Conservation (phyloP, 1,139 yeast species). For the Komagataea norvegica region DNA sequence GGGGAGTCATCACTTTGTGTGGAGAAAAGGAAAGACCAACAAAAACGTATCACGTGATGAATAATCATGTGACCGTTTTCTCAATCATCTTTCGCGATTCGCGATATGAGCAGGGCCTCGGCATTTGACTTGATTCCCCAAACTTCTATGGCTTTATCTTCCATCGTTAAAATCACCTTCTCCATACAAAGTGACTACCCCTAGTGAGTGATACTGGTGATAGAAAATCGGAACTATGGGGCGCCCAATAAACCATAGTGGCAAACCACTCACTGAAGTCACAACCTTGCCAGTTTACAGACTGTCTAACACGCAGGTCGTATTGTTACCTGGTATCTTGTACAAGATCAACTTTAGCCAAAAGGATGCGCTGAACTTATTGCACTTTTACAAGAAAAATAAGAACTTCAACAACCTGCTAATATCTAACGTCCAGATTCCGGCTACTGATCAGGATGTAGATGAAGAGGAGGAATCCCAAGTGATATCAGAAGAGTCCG, state of each 20-base stretch:
- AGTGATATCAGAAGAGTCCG: constrained; percentile 24
- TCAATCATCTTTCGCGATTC: too few relatives aligned
- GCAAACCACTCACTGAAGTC: not conserved
- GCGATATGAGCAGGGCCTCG: too few relatives aligned
- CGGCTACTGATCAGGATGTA: constrained; percentile 33
- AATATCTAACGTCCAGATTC: constrained; percentile 31
- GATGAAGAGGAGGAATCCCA: constrained; percentile 25
- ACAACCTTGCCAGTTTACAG: constrained; percentile 20
- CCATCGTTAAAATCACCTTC: too few relatives aligned
- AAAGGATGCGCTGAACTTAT: constrained; percentile 44
- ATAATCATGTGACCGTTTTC: too few relatives aligned
- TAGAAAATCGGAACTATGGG: constrained; percentile 6
- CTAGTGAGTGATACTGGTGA: too few relatives aligned
- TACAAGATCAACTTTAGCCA: constrained; percentile 51
- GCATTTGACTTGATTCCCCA: too few relatives aligned
- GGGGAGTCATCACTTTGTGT: not conserved
- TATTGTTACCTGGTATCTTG: constrained; percentile 56
- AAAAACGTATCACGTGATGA: too few relatives aligned
- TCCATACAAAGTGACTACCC: too few relatives aligned
- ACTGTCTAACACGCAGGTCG: constrained; percentile 29
- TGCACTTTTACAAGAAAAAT: constrained; percentile 29
- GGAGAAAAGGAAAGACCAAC: not conserved
- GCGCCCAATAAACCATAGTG: not conserved
- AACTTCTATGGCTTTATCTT: too few relatives aligned
- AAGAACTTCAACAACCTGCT: constrained; percentile 21